These are phyloP conservation scores for Meyerozyma guilliermondii DNA, from an alignment of 1,139 yeast species.

Conservation along the genomic window DNA sequence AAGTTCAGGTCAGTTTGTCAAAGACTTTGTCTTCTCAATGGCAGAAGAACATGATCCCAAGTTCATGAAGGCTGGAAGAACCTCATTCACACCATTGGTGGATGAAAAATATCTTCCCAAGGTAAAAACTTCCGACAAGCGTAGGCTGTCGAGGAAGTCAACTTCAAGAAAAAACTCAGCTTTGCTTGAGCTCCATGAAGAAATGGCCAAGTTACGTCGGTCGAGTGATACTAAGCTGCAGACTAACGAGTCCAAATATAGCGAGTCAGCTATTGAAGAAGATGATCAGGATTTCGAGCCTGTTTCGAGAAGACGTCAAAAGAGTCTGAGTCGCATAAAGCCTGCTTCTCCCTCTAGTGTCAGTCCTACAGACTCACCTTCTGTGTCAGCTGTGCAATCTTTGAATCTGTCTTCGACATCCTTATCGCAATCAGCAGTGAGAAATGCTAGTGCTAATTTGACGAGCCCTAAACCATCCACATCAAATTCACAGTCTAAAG, in stretches of 20 bases:
- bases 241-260: conserved; percentile 17
- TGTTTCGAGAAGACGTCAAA: conserved; percentile 20
- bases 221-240: conserved; percentile 11
- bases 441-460: not conserved
- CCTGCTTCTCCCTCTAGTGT: conserved; percentile 1
- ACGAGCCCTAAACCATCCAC: not conserved
- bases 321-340: conserved; percentile 12
- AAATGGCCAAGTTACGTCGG: not conserved
- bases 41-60: conserved; percentile 36
- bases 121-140: conserved; percentile 8
- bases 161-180: conserved; percentile 9
- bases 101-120: conserved; percentile 29
- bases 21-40: conserved; percentile 28
- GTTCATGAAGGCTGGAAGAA: conserved; percentile 45
- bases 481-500: not conserved
- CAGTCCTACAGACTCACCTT: conserved; percentile 7
- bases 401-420: conserved; percentile 3
- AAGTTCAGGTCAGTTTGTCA: conserved; percentile 19
- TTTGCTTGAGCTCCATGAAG: not conserved
- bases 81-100: conserved; percentile 47
- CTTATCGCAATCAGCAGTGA: not conserved
- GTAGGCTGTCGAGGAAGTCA: conserved; percentile 5
- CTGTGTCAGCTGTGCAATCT: conserved; percentile 5
- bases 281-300: conserved; percentile 26
- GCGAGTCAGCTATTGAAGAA: conserved; percentile 21